These are phyloP conservation scores for Eimeria zaria DNA, from an alignment of 169 alveolate species.

Conservation along the genomic window DNA sequence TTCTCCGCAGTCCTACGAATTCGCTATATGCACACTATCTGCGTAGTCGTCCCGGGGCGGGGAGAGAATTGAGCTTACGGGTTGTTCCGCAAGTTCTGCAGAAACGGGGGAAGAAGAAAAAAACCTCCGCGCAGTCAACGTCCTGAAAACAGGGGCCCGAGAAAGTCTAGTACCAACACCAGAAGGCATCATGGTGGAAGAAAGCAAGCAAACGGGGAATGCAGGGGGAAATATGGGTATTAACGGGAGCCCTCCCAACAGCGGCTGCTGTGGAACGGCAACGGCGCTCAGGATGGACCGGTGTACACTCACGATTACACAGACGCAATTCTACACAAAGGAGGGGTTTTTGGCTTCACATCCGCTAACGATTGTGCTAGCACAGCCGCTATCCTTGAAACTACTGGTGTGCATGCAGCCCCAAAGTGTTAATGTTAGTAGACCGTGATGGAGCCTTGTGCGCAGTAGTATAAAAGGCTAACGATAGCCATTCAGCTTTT, in stretches of 20 bases:
- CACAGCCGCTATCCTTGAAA: neutral
- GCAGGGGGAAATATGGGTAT: neutral
- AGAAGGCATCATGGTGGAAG: neutral
- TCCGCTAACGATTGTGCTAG: neutral
- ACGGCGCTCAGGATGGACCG: neutral
- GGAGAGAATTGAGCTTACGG: neutral
- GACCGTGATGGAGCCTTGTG: neutral
- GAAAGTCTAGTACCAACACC: neutral
- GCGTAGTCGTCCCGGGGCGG: neutral
- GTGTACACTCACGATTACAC: neutral
- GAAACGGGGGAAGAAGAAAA: constrained; percentile 18
- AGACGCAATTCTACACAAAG: neutral
- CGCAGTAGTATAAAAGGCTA: no score
- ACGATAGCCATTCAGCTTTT: neutral
- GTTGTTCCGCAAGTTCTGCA: neutral
- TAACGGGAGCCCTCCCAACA: neutral
- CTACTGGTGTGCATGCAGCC: constrained; percentile 20
- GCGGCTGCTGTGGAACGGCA: neutral
- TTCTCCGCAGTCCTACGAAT: no score
- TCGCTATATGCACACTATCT: neutral
- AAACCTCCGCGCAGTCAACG: neutral
- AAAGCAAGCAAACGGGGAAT: neutral
- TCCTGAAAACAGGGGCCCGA: neutral
- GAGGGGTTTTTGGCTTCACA: neutral
- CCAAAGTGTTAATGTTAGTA: neutral